Evolutionary conservation across 305 asterid genomes (phyloP).

Genomic region (Caryopteris hybrid): DNA sequence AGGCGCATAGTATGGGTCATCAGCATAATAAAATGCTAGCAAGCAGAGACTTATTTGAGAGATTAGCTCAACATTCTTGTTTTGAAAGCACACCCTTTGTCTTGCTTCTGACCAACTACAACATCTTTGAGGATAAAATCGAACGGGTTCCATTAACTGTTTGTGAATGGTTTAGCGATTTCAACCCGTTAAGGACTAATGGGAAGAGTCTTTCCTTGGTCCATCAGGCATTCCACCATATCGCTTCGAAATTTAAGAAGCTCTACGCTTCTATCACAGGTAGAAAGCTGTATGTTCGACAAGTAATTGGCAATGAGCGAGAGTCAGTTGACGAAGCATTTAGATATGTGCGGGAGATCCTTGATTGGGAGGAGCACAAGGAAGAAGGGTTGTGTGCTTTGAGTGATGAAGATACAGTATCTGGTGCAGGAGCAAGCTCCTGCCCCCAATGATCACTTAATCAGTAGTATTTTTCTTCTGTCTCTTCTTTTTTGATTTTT

Average conservation of each 20-base stretch:
- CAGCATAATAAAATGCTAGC: slow-evolving; percentile 58
- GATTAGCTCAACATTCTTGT: slow-evolving; percentile 36
- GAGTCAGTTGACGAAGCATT: slow-evolving; percentile 51
- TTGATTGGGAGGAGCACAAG: slow-evolving; percentile 62
- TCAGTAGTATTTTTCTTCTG: no score
- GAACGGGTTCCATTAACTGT: slow-evolving; percentile 36
- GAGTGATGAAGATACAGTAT: slow-evolving; percentile 37
- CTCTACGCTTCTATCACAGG: slow-evolving; percentile 51
- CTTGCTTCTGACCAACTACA: slow-evolving; percentile 59
- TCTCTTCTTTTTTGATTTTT: neutral
- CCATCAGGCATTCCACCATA: slow-evolving; percentile 57
- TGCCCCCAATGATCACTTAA: no score
- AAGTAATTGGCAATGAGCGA: slow-evolving; percentile 37
- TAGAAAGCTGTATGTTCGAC: slow-evolving; percentile 60
- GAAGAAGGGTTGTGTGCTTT: slow-evolving; percentile 21
- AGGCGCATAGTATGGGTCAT: slow-evolving; percentile 18
- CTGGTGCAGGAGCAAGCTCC: slow-evolving; percentile 27
- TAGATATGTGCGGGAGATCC: slow-evolving; percentile 48
- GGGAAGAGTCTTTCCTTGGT: slow-evolving; percentile 40
- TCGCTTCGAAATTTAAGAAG: slow-evolving; percentile 63
- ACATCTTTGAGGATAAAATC: slow-evolving; percentile 56
- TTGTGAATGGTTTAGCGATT: slow-evolving; percentile 70
- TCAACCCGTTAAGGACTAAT: slow-evolving; percentile 40
- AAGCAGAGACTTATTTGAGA: slow-evolving; percentile 47
- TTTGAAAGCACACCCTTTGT: slow-evolving; percentile 50